Percentiles rank a stretch among this genome's conserved stretches.
These are phyloP conservation scores for Monilinia aucupariae DNA, from an alignment of 2,329 filamentous ascomycete genomes.

Conservation along the genomic window DNA sequence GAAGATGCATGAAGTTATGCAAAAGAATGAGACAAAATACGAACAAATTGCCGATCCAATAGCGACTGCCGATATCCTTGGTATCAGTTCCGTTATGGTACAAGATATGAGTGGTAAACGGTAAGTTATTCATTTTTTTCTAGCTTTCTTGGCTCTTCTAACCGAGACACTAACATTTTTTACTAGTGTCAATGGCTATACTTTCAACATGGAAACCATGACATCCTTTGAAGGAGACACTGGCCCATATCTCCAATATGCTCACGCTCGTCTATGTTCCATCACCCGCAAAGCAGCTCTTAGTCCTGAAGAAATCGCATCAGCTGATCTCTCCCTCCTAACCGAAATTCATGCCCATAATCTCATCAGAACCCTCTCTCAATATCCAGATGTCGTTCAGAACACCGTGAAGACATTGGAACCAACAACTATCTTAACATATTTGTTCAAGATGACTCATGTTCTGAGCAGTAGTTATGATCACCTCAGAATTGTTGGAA, in stretches of 20 bases:
- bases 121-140: conserved; percentile 40
- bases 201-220: conserved; percentile 77
- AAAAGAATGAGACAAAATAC: conserved; percentile 85
- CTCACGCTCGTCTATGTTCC: conserved; percentile 65
- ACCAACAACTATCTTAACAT: conserved; percentile 59
- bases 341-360: conserved; percentile 67
- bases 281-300: conserved; percentile 55
- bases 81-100: conserved; percentile 94
- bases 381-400: conserved; percentile 79
- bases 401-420: conserved; percentile 83
- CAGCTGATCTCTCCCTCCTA: conserved; percentile 62
- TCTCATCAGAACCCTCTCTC: conserved; percentile 68
- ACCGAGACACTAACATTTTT: conserved; percentile 12
- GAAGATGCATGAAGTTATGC: conserved; percentile 98
- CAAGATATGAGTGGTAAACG: conserved; percentile 97
- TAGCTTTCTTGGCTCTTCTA: background rate
- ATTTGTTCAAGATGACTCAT: conserved; percentile 85
- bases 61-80: conserved; percentile 76
- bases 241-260: conserved; percentile 79
- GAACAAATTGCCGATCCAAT: conserved; percentile 79
- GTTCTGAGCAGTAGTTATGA: conserved; percentile 75
- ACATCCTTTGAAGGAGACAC: conserved; percentile 81
- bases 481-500: conserved; percentile 74
- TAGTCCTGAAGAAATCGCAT: conserved; percentile 51
- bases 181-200: conserved; percentile 56